A percentile compares a stretch with the other conserved stretches of the same genome.
Evolutionary conservation across 1,284 basidiomycete genomes (phyloP).

Genomic region (Amylostereum areolatum): DNA sequence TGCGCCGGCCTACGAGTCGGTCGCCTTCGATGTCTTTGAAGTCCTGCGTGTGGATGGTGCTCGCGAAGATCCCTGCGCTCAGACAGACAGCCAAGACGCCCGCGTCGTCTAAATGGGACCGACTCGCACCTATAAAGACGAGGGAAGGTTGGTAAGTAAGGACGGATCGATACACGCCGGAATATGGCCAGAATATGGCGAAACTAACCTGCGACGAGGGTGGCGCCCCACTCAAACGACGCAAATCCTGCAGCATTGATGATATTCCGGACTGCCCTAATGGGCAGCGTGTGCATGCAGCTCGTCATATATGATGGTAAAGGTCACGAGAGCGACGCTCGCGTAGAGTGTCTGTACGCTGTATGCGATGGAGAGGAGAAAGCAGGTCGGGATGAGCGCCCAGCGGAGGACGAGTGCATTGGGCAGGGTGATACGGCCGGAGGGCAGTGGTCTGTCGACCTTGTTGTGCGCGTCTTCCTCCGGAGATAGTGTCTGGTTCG

Average conservation of each 20-base stretch:
- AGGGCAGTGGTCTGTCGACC: constrained; percentile 37
- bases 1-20: constrained; percentile 24
- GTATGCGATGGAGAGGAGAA: constrained; percentile 24
- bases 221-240: constrained; percentile 31
- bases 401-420: constrained; percentile 29
- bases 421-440: constrained; percentile 29
- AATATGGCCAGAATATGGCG: not conserved
- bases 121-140: not conserved
- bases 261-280: constrained; percentile 29
- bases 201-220: constrained; percentile 27
- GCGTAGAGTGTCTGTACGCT: constrained; percentile 22
- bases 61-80: constrained; percentile 19
- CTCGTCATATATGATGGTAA: constrained; percentile 32
- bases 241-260: constrained; percentile 33
- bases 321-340: constrained; percentile 24
- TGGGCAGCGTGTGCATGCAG: constrained; percentile 24
- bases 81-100: constrained; percentile 1
- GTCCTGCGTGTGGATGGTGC: constrained; percentile 35
- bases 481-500: constrained; percentile 34
- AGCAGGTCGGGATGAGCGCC: constrained; percentile 27
- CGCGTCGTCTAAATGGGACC: not conserved
- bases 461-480: constrained; percentile 39
- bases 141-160: not conserved
- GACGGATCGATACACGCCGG: not conserved
- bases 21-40: constrained; percentile 35